Percentiles rank a stretch among this genome's conserved stretches.
phyloP scores from a whole-genome alignment of 495 filamentous ascomycete genomes.

The Hypoxylon perforatum region DNA sequence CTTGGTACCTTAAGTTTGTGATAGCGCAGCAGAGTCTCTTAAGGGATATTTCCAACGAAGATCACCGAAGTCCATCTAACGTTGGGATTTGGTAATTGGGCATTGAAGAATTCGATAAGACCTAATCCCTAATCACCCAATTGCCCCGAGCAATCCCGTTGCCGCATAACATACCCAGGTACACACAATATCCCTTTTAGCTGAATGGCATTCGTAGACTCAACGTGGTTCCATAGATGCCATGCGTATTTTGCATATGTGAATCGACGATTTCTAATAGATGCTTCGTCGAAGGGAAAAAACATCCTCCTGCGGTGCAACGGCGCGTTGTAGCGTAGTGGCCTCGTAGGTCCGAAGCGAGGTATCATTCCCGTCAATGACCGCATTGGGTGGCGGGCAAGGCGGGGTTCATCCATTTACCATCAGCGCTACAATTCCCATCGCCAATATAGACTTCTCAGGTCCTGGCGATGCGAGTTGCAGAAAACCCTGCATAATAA shows the following conservation, averaged over 20 bases:
- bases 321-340: conserved; percentile 20
- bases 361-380: conserved; percentile 28
- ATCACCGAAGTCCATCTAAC: conserved; percentile 19
- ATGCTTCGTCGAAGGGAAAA: conserved; percentile 20
- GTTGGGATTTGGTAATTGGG: conserved; percentile 14
- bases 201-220: conserved; percentile 20
- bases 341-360: conserved; percentile 36
- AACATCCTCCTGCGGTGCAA: conserved; percentile 34
- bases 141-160: conserved; percentile 13
- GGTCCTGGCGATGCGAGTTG: conserved; percentile 28
- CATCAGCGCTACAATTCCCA: conserved; percentile 22
- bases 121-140: too few relatives aligned
- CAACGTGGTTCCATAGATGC: conserved; percentile 39
- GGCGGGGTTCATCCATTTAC: conserved; percentile 24
- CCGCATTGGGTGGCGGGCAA: conserved; percentile 28
- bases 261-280: conserved; percentile 19
- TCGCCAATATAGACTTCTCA: conserved; percentile 6
- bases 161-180: conserved; percentile 9
- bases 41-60: conserved; percentile 29
- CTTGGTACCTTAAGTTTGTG: conserved; percentile 27
- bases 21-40: conserved; percentile 23
- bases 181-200: too few relatives aligned
- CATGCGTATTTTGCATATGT: not conserved
- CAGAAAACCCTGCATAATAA: conserved; percentile 36
- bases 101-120: conserved; percentile 1